phyloP scores from a whole-genome alignment of 331 rosid genomes.

The Spiraea crenata region DNA sequence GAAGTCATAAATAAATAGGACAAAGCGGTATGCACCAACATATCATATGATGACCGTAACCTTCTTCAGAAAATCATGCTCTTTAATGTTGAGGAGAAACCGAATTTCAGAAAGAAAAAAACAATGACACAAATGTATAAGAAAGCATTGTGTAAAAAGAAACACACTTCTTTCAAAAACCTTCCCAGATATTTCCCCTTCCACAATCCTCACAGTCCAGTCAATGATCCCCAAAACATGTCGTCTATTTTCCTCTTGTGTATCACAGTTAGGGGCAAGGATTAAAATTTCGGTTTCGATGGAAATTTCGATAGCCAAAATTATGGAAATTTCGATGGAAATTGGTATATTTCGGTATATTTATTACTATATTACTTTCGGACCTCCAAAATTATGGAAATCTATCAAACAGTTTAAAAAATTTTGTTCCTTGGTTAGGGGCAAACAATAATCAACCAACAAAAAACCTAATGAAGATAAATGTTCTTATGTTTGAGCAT shows the following conservation, averaged over 20 bases:
- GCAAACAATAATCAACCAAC: conserved; percentile 2
- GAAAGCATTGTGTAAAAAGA: neutral
- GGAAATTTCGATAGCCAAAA: too few species aligned
- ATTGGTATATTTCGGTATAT: too few species aligned
- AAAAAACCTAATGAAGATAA: neutral
- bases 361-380: too few species aligned
- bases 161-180: neutral
- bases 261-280: conserved; percentile 15
- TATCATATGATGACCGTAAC: neutral
- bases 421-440: too few species aligned
- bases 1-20: conserved; percentile 14
- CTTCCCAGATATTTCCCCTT: conserved; percentile 21
- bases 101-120: neutral
- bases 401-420: too few species aligned
- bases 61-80: neutral
- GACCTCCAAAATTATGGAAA: too few species aligned
- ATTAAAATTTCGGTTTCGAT: too few species aligned
- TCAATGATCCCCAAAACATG: neutral
- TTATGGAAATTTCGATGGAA: too few species aligned
- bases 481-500: neutral
- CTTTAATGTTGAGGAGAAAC: neutral
- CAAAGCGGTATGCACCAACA: conserved; percentile 1
- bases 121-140: conserved; percentile 6
- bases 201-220: neutral
- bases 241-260: neutral